Evolutionary conservation across 352 stramenopile genomes (phyloP), one percentile per base, ranked within the genome.

Genomic region (Pythium rhizo-oryzae): DNA sequence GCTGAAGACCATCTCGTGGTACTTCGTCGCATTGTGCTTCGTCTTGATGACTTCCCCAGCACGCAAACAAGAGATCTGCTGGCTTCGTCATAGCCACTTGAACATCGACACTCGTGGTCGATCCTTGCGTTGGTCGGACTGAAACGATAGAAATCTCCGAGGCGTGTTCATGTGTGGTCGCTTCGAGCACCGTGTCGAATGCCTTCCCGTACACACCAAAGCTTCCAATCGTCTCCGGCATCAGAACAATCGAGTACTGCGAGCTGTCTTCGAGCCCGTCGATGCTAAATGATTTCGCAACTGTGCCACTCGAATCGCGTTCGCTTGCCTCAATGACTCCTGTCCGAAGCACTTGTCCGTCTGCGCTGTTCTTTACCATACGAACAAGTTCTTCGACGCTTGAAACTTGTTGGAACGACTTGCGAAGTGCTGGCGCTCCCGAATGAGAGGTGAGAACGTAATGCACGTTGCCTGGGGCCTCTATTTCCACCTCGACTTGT

Each of bases 201-300:
- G 77, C 72, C 6, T 66, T 51, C 1, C 84, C 81, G 39, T 90
- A 90, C 16, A 93, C 72, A 3, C 87, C 85, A 62, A 80, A 74
- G 49, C 87, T 96, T 6, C 60, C 64, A 19, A 74, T 74, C 0
- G 87, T 94, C 37, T 96, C 85, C 2, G 85, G 71, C 33, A 96
- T 67, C 12, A 96, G 39, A 25, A 73, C 71, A 44, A 96, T 67
- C 18, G 67, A 67, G 57, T 94, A 93, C 16, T 69, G 43, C 0
- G 82, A 83, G 30, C 75, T 70, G 28, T 90, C 84, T 3, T 62
- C 39, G 2, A 94, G 74, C 8, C 64, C 78, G 3, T 66, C 60
- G 52, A 94, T 54, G 16, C 44, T 8, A 63, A 63, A 65, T 21
- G 57, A 23, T 15, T 41, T 49, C 16, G 43, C 35, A 18, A 35